Evolutionary conservation across 2,329 filamentous ascomycete species (phyloP).

Genomic region (Exophiala sideris): DNA sequence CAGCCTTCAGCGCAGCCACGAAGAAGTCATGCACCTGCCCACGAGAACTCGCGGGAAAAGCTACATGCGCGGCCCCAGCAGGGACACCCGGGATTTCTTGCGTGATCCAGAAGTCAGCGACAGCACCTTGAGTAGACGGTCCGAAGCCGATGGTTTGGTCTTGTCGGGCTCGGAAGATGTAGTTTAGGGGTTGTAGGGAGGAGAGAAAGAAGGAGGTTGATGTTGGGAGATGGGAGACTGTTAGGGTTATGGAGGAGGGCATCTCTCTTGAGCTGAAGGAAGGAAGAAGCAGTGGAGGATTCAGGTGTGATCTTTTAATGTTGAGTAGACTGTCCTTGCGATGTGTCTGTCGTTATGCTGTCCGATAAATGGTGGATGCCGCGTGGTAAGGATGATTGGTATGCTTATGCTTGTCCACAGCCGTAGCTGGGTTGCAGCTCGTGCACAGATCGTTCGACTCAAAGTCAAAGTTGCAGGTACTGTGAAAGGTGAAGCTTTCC

Average conservation of each 20-base stretch:
- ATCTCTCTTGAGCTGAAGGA: slow-evolving; percentile 38
- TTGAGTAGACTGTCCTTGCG: too few species aligned
- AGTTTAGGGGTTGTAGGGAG: slow-evolving; percentile 72
- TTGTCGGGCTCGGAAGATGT: slow-evolving; percentile 65
- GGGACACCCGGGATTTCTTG: slow-evolving; percentile 56
- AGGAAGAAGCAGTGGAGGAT: neutral
- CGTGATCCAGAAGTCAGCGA: slow-evolving; percentile 61
- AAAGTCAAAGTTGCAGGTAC: neutral
- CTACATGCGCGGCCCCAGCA: slow-evolving; percentile 58
- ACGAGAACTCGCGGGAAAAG: slow-evolving; percentile 65
- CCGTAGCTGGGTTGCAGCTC: too few species aligned
- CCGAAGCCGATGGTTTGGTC: slow-evolving; percentile 62
- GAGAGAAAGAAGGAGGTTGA: slow-evolving; percentile 82
- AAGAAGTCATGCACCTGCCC: slow-evolving; percentile 70
- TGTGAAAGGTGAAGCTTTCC: slow-evolving; percentile 7
- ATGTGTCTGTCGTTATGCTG: too few species aligned
- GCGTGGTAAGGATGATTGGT: too few species aligned
- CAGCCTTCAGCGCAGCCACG: slow-evolving; percentile 63
- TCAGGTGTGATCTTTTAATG: neutral
- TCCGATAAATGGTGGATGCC: too few species aligned
- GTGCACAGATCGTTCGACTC: too few species aligned
- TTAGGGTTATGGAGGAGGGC: slow-evolving; percentile 63
- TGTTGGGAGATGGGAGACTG: slow-evolving; percentile 72
- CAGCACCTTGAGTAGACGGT: slow-evolving; percentile 47
- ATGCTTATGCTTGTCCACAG: too few species aligned